Base-by-base conservation (phyloP, 257 asterid species). In the Solanum paucissectum region DNA sequence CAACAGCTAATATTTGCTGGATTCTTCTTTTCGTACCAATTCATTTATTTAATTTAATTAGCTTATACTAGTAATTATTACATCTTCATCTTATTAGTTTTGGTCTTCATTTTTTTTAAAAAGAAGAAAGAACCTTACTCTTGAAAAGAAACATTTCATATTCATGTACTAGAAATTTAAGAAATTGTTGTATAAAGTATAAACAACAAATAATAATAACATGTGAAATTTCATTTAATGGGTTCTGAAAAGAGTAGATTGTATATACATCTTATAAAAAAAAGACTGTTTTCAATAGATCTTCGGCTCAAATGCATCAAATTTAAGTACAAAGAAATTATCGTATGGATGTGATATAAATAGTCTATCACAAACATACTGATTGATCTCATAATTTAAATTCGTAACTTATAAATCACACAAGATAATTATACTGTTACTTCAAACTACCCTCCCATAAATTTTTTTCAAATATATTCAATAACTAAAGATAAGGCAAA, bases 1-100 rank as follows among this genome's bases (percentile, higher is more conserved):
- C 46, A 86, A 83, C 86, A 88, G 27, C 66, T 62, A 87, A 84
- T 18, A 27, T 79, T 79, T 79, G 85, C 38, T 79, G 66, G 85
- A 79, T 79, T 44, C 25, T 27, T 12, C 25, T 79, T 42, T 21
- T 44, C 10, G 14, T 79, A 44, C 84, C 7, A 2, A 75, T 38
- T 83, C 6, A 84, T 84, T 58, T 73, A 9, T 37, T 44, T 42
- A n/a, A 36, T 71, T 82, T 60, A 40, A 36, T 71, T 86, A 55
- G 10, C 69, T 83, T 75, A 23, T 33, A 18, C n/a, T 74, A 9
- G 16, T 21, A 64, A 71, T 27, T 46, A 36, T 69, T 33, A 82
- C 29, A 21, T 7, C 12, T 75, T 62, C 37, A 58, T 49, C 72
- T 58, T 83, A 55, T 75, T 34, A 40, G 13, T 64, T 64, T 88